phyloP scores from a whole-genome alignment of 345 rosid species.

The Salix exigua region DNA sequence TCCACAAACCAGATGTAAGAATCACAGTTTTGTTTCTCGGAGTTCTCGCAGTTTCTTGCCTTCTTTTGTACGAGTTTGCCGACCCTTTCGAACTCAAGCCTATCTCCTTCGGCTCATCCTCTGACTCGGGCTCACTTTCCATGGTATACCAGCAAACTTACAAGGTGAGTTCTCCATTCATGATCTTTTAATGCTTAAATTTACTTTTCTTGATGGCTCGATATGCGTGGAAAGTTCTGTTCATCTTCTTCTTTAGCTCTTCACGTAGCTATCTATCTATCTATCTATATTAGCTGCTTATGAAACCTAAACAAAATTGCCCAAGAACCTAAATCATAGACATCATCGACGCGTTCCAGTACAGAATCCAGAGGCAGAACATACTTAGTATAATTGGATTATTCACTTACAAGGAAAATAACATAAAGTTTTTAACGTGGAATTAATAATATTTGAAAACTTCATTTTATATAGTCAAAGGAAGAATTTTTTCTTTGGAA shows the following conservation, averaged over 20 bases:
- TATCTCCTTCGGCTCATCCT: background rate
- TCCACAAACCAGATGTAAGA: background rate
- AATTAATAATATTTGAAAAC: background rate
- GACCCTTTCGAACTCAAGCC: background rate
- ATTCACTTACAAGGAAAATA: background rate
- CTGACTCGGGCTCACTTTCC: background rate
- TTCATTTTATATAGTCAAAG: no score
- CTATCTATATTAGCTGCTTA: no score
- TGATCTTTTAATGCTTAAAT: background rate
- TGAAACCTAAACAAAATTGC: background rate
- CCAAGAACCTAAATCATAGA: background rate
- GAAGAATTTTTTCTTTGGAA: no score
- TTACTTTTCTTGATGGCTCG: background rate
- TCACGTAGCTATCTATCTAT: background rate
- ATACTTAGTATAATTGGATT: background rate
- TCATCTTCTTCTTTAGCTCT: background rate
- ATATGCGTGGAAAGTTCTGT: background rate
- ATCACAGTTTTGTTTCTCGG: constrained; percentile 7
- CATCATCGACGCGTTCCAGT: background rate
- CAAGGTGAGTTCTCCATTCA: background rate
- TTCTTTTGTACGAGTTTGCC: background rate
- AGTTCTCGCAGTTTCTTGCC: background rate
- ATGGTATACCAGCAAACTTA: background rate
- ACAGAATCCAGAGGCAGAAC: background rate
- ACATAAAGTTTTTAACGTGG: background rate